phyloP scores from a whole-genome alignment of 2,329 filamentous ascomycete species.

The Cercospora citrullina region DNA sequence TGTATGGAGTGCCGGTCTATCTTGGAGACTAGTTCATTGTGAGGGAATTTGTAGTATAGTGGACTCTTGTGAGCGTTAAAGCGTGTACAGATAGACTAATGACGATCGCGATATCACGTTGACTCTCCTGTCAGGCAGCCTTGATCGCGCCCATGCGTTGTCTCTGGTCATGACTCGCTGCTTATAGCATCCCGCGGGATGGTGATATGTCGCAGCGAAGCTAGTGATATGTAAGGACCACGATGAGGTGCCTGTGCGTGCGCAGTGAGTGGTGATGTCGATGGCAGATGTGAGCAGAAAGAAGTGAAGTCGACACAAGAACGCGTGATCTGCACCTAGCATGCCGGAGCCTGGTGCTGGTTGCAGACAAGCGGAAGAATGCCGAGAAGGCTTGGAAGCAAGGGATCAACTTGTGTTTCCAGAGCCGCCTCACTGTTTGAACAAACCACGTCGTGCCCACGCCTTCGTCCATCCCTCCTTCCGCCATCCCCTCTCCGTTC shows the following conservation, averaged over 20 bases:
- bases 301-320: slow-evolving; percentile 4
- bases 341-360: neutral
- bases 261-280: neutral
- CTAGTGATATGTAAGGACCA: neutral
- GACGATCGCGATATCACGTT: neutral
- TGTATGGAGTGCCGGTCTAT: slow-evolving; percentile 94
- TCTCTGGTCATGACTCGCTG: neutral
- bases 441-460: neutral
- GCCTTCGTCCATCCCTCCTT: neutral
- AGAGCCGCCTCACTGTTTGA: slow-evolving; percentile 4
- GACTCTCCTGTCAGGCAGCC: neutral
- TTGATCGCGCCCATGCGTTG: neutral
- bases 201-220: neutral
- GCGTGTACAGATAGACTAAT: neutral
- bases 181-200: neutral
- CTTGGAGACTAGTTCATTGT: slow-evolving; percentile 47
- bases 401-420: slow-evolving; percentile 6
- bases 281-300: neutral
- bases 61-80: neutral
- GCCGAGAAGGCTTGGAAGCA: neutral
- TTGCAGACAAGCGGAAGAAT: slow-evolving; percentile 2
- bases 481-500: neutral
- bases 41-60: neutral
- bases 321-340: slow-evolving; percentile 5
- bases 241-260: neutral